Evolutionary conservation across 495 filamentous ascomycete species (phyloP), one percentile per base, ranked within the genome.

Genomic region (Aspergillus homomorphus): DNA sequence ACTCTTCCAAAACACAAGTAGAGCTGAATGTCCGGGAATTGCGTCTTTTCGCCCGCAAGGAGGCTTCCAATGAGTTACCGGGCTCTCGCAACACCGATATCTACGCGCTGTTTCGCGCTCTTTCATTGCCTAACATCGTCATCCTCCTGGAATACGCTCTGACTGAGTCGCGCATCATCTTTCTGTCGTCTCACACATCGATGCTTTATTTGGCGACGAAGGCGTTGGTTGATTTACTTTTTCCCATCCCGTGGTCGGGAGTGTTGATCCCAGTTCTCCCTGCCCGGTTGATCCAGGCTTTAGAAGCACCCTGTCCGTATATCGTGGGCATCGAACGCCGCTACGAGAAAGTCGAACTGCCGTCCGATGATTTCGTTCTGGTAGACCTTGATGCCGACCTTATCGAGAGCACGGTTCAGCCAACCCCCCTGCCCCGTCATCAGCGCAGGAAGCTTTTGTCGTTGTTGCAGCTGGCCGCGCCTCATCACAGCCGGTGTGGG

Each of bases 291-390:
- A 78, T 98, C 16, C 91, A 92, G 55, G 92, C 90, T 8, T 79
- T 98, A 19, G 93, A 98, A 66, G 94, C 94, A 1, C 94, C 94
- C 18, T 98, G 94, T 61, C 94, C 94, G 0, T 98, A 97, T 66
- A 96, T 98, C 58, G 89, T 96, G 19, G 94, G 94, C 45, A 90
- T 98, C 42, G 94, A 98, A 71, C 82, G 91, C 53, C 84, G 94
- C 43, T 98, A 97, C 72, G 94, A 97, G 61, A 88, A 88, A 61
- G 84, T 95, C 51, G 89, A 95, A 57, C 81, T 96, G 33, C 94
- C 94, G 0, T 90, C 96, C n/a, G 94, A 98, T 64, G 94, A 98
- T 67, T 97, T 93, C 68, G 92, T 97, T 18, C 74, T 97, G 30
- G 91, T 97, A 43, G 94, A 98, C 71, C 79, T 98, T 42, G 94